These are phyloP conservation scores for Neopestalotiopsis rosae DNA, from an alignment of 2,329 filamentous ascomycete species.

Conservation along the genomic window DNA sequence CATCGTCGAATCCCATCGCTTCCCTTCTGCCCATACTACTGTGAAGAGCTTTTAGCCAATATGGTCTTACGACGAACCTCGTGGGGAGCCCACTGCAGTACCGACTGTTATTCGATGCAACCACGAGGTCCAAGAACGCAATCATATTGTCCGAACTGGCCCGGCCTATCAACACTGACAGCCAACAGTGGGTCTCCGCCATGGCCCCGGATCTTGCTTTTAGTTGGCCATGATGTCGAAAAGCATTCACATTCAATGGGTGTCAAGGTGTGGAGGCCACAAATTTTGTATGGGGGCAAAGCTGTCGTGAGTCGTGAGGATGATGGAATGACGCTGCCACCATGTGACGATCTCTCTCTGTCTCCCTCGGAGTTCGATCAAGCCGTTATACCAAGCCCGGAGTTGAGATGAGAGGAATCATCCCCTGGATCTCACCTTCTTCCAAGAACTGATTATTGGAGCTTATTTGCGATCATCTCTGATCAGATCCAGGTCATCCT, in stretches of 20 bases:
- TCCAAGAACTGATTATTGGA: neutral
- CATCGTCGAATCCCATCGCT: slow-evolving; percentile 8
- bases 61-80: neutral
- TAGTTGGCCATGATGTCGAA: slow-evolving; percentile 2
- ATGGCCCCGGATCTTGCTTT: slow-evolving; percentile 3
- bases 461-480: neutral
- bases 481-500: neutral
- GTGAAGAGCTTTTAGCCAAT: neutral
- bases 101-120: slow-evolving; percentile 8
- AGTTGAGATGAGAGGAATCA: neutral
- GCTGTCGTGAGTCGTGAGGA: neutral
- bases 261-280: neutral
- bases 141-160: neutral
- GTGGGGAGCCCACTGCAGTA: slow-evolving; percentile 6
- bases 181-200: slow-evolving; percentile 4
- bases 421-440: neutral
- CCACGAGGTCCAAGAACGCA: neutral
- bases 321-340: neutral
- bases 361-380: neutral
- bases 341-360: neutral
- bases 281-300: neutral
- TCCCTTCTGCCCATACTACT: neutral
- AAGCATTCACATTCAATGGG: neutral
- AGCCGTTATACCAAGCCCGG: neutral
- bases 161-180: slow-evolving; percentile 9